Evolutionary conservation across 106 monocot genomes (phyloP).

Genomic region (Triglochin maritima): DNA sequence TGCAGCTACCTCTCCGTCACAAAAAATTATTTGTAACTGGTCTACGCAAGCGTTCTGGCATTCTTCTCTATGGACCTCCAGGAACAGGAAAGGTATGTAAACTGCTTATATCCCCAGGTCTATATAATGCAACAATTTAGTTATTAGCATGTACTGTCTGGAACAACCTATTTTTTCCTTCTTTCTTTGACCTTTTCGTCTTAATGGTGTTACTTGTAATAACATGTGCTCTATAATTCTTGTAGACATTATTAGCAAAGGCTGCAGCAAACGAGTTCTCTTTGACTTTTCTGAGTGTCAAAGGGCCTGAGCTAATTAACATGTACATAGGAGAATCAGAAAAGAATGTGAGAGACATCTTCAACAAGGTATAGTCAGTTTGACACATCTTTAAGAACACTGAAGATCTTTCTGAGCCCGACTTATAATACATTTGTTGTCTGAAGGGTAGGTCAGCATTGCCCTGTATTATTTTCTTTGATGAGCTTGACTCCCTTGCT

Average conservation of each 20-base stretch:
- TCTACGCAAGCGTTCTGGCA: constrained; percentile 81
- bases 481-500: constrained; percentile 97
- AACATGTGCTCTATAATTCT: not conserved
- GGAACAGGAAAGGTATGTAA: constrained; percentile 91
- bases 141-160: too few species aligned
- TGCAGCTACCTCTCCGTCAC: constrained; percentile 85
- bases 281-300: constrained; percentile 88
- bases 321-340: constrained; percentile 99
- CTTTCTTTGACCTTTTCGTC: too few species aligned
- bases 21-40: constrained; percentile 94
- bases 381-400: not conserved
- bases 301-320: constrained; percentile 95
- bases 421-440: not conserved
- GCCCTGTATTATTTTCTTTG: constrained; percentile 99
- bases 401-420: not conserved
- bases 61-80: constrained; percentile 96
- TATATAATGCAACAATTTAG: not conserved
- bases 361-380: constrained; percentile 63
- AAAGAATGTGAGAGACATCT: constrained; percentile 97
- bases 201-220: not conserved
- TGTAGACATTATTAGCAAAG: constrained; percentile 86
- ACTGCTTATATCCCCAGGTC: not conserved
- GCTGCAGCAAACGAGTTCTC: constrained; percentile 98
- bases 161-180: too few species aligned
- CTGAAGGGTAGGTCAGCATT: constrained; percentile 84